Conservation (phyloP, 2,329 filamentous ascomycete species). For the Tolypocladium ophioglossoides region DNA sequence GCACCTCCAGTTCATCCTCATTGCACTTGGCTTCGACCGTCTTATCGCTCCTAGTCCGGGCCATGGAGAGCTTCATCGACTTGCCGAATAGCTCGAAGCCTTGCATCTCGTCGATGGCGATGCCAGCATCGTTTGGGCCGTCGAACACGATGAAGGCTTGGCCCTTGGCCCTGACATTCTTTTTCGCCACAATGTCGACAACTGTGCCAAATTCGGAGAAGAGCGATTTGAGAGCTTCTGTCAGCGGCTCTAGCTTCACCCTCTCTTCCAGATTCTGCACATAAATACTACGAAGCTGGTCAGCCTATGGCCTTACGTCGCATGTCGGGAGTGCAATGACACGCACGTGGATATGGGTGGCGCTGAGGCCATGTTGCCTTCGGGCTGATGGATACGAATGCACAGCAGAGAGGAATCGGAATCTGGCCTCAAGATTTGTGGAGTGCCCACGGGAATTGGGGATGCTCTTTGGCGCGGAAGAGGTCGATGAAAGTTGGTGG, state of each 20-base stretch:
- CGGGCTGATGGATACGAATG: not conserved
- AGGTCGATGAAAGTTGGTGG: not conserved
- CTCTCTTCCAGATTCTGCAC: constrained; percentile 85
- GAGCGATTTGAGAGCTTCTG: constrained; percentile 60
- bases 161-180: constrained; percentile 82
- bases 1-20: constrained; percentile 72
- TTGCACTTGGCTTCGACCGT: constrained; percentile 66
- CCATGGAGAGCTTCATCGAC: constrained; percentile 75
- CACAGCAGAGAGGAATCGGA: not conserved
- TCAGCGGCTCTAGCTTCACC: constrained; percentile 70
- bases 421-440: too few species aligned
- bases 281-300: constrained; percentile 43
- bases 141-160: constrained; percentile 95
- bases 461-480: not conserved
- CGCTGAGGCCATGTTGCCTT: constrained; percentile 24
- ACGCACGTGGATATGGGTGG: constrained; percentile 56
- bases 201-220: constrained; percentile 85
- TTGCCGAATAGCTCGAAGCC: constrained; percentile 92
- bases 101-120: constrained; percentile 80
- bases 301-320: constrained; percentile 23
- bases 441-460: not conserved
- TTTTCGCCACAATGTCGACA: constrained; percentile 78
- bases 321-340: constrained; percentile 63
- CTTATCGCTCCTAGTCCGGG: constrained; percentile 76
- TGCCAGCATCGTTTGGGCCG: constrained; percentile 61